Base-by-base conservation (phyloP, 129 eudicot genomes). In the Helianthus tuberosus region DNA sequence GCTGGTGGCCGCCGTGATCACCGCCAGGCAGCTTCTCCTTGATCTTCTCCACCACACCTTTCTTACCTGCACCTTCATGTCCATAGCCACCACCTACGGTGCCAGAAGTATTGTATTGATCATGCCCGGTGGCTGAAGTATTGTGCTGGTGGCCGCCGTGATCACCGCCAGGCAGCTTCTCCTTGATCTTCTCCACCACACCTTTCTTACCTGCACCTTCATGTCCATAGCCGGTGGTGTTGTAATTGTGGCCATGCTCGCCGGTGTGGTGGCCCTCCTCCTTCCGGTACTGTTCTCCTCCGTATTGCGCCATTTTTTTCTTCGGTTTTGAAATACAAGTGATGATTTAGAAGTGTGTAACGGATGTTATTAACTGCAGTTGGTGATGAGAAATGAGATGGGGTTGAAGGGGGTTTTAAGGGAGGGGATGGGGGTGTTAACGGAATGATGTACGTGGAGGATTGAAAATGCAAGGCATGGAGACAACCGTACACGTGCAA, bases 281-380 rank as follows among this genome's bases (percentile, higher is more conserved):
- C 15, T 60, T 48, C 13, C 15, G 23, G 78, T 71, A 71, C 27
- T 55, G 68, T n/a, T 72, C 72, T 50, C 83, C 71, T 73, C 79
- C 75, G 49, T 67, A 47, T 73, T 74, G 84, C 50, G 64, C 79
- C 84, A 73, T 73, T 63, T 48, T n/a, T 23, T 52, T 63, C 15
- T 11, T 36, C 9, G 29, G 55, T 38, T 7, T 48, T 15, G 10
- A 39, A 49, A 35, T 23, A 13, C 14, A 43, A 47, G 7, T 62
- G 63, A 74, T 62, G 16, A 25, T 57, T 12, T 29, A 58, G 0
- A 36, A 29, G 48, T 14, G 52, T 57, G 1, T 6, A 57, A 15
- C 14, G 25, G 9, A 57, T 11, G n/a, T n/a, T n/a, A n/a, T n/a
- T n/a, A 36, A n/a, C 3, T 4, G n/a, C 20, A 16, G 66, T 38